Conservation (phyloP, 192 early-diverging fungal species). For the Backusella westeae region DNA sequence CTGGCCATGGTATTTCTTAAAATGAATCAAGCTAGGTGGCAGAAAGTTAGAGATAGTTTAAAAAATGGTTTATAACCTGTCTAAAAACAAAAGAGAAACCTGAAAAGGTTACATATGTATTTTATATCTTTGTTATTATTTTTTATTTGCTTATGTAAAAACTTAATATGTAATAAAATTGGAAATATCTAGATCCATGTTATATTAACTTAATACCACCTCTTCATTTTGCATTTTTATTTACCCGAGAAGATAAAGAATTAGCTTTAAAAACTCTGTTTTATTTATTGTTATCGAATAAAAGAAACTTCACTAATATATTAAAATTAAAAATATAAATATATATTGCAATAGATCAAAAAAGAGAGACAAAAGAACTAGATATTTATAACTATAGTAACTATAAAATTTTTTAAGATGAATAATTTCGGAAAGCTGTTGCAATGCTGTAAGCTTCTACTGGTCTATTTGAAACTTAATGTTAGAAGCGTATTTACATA, state of each 20-base stretch:
- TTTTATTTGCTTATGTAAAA: not conserved
- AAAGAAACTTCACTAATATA: slow-evolving; percentile 2
- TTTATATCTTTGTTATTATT: not conserved
- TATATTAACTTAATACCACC: no score
- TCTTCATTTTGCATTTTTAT: not conserved
- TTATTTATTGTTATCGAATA: not conserved
- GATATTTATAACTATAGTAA: not conserved
- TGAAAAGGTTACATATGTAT: not conserved
- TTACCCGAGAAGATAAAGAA: not conserved
- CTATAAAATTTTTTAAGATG: not conserved
- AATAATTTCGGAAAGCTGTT: slow-evolving; percentile 19
- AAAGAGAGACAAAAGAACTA: not conserved
- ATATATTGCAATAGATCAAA: not conserved
- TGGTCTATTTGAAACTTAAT: slow-evolving; percentile 10
- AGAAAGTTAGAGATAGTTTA: not conserved
- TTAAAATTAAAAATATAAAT: slow-evolving; percentile 6
- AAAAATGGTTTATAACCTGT: not conserved
- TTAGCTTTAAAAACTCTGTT: not conserved
- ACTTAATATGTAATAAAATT: not conserved
- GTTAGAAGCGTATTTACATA: not conserved
- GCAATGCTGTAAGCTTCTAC: slow-evolving; percentile 22
- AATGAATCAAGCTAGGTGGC: not conserved
- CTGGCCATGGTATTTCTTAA: not conserved
- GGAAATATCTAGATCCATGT: no score
- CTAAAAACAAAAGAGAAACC: not conserved